Evolutionary conservation across 2,329 filamentous ascomycete genomes (phyloP).

Genomic region (Paecilomyces fulvus): DNA sequence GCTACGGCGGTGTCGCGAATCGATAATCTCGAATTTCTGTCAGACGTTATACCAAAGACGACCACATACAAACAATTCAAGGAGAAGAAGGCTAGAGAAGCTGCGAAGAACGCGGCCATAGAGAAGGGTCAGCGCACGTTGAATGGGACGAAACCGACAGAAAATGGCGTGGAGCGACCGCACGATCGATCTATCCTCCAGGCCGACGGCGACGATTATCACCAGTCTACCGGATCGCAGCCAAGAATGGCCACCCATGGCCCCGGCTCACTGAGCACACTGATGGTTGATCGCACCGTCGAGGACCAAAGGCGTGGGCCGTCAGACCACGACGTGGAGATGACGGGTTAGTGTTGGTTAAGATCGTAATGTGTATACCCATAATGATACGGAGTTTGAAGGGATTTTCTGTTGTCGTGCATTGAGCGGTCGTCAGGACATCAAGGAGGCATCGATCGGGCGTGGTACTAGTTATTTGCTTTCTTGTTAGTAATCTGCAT

Average conservation of each 20-base stretch:
- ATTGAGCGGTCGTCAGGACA: slow-evolving; percentile 1
- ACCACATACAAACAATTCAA: slow-evolving; percentile 72
- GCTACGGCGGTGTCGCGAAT: slow-evolving; percentile 78
- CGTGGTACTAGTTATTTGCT: no score
- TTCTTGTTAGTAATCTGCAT: no score
- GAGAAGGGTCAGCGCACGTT: slow-evolving; percentile 33
- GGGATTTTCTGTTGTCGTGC: slow-evolving; percentile 7
- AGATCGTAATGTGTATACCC: neutral
- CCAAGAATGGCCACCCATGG: slow-evolving; percentile 24
- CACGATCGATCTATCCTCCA: slow-evolving; percentile 3
- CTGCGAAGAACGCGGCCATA: slow-evolving; percentile 17
- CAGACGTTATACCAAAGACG: slow-evolving; percentile 83
- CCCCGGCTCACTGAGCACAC: slow-evolving; percentile 41
- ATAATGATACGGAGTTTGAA: neutral
- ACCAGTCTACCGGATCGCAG: slow-evolving; percentile 19
- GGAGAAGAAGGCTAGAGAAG: slow-evolving; percentile 44
- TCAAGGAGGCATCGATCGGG: neutral
- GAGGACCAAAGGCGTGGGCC: slow-evolving; percentile 31
- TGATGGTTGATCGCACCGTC: slow-evolving; percentile 47
- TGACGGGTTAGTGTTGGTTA: slow-evolving; percentile 42
- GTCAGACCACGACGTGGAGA: slow-evolving; percentile 48
- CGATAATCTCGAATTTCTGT: slow-evolving; percentile 90
- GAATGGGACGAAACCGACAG: slow-evolving; percentile 17
- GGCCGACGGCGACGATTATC: slow-evolving; percentile 5
- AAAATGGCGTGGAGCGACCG: slow-evolving; percentile 7